Evolutionary conservation across 1,284 basidiomycete species (phyloP), one percentile per base, ranked within the genome.

Genomic region (Ceratobasidium sp.): DNA sequence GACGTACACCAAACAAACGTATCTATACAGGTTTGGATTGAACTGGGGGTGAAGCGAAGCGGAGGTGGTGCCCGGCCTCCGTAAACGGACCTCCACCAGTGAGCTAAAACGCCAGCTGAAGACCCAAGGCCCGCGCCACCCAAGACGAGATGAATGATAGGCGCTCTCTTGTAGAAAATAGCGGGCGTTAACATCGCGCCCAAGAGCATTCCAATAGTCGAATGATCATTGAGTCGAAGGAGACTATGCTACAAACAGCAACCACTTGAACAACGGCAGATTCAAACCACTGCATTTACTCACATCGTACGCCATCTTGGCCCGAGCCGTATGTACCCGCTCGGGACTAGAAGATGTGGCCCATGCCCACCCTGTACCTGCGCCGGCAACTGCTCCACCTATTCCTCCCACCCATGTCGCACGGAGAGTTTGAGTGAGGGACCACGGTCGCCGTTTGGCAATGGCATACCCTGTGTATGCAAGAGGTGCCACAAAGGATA

Each of bases 351-450:
- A 32, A 32, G 7, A 31, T 25, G 56, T 38, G 29, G 64, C 47
- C 47, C 78, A 76, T 57, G 73, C 78, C 38, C 78, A 78, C 15
- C 69, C 74, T 75, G 52, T 72, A 22, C 70, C 72, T 32, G 43
- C 65, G 32, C 72, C 72, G 57, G 70, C 53, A 31, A 10, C 75
- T 79, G 45, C 74, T 86, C 89, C 89, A 64, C 78, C 77, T 38
- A 83, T 77, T 38, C 89, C 87, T 42, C 87, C 87, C 6, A 87
- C 73, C 89, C 89, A 91, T 8, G 87, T 88, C 34, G 88, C 85
- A 20, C 88, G 84, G 47, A 91, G 80, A 12, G 87, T 73, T 40
- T 83, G 83, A 73, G 88, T 91, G 35, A 87, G 72, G 12, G 82
- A 83, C 60, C 90, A 78, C 45, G 84, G 80, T 8, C 88, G 86